phyloP scores from a whole-genome alignment of 495 filamentous ascomycete species.

The Halenospora varia region DNA sequence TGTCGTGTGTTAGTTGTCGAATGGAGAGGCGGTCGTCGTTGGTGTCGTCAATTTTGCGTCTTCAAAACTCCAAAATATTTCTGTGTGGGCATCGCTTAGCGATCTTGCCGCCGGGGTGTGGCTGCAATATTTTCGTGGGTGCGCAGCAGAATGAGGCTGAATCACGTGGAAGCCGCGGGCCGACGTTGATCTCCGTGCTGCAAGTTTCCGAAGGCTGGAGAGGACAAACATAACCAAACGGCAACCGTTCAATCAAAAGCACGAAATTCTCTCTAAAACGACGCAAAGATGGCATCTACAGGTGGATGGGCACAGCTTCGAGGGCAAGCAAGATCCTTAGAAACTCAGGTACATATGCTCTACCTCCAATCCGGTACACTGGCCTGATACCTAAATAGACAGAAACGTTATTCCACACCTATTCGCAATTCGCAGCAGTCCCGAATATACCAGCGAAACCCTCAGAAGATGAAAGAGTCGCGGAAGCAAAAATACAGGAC shows the following conservation, averaged over 20 bases:
- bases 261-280: not conserved
- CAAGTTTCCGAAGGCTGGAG: too few species aligned
- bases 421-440: slow-evolving; percentile 87
- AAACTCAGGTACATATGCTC: slow-evolving; percentile 74
- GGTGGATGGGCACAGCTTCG: slow-evolving; percentile 93
- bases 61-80: not conserved
- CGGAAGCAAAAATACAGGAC: slow-evolving; percentile 79
- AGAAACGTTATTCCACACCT: slow-evolving; percentile 88
- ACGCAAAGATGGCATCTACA: slow-evolving; percentile 59
- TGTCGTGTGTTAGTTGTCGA: slow-evolving; percentile 30
- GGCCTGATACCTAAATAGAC: slow-evolving; percentile 53
- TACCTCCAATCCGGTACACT: slow-evolving; percentile 2
- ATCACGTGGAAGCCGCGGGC: too few species aligned
- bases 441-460: slow-evolving; percentile 76
- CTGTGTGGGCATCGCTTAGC: not conserved
- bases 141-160: not conserved
- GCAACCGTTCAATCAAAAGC: too few species aligned
- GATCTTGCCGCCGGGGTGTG: not conserved
- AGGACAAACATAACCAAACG: too few species aligned
- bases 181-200: too few species aligned
- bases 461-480: slow-evolving; percentile 75
- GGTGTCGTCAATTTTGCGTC: slow-evolving; percentile 24
- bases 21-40: slow-evolving; percentile 22
- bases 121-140: not conserved
- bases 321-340: slow-evolving; percentile 84